Conservation (phyloP, 768 basidiomycete genomes). For the Amanita molliuscula region DNA sequence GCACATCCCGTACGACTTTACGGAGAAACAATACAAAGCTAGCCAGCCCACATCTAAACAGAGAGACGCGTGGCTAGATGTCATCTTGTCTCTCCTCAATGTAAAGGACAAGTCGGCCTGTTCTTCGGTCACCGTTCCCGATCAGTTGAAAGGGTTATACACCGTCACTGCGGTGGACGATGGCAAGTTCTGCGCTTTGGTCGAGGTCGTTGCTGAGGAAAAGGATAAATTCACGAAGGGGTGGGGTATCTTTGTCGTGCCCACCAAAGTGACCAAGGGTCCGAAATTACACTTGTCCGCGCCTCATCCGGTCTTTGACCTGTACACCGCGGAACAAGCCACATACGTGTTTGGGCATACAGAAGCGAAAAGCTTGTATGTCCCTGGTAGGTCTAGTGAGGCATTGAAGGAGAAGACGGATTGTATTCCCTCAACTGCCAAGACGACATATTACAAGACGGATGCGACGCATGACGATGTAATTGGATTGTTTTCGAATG, state of each 20-base stretch:
- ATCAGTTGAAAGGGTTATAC: neutral
- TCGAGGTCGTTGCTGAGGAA: neutral
- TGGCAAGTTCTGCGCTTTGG: constrained; percentile 3
- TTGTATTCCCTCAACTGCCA: constrained; percentile 19
- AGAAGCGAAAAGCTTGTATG: constrained; percentile 30
- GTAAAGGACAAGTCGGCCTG: neutral
- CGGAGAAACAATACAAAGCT: neutral
- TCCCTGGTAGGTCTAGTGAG: constrained; percentile 27
- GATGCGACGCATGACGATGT: constrained; percentile 39
- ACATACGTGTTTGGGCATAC: constrained; percentile 26
- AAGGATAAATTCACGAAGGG: neutral
- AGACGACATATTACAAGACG: constrained; percentile 27
- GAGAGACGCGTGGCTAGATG: neutral
- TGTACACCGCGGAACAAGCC: constrained; percentile 28
- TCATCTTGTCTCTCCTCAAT: neutral
- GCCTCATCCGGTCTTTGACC: constrained; percentile 33
- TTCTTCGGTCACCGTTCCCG: neutral
- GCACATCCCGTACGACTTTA: neutral
- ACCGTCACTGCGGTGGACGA: neutral
- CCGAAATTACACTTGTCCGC: constrained; percentile 27
- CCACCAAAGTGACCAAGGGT: neutral
- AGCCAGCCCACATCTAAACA: neutral
- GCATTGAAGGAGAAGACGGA: constrained; percentile 22
- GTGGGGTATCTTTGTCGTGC: constrained; percentile 5
- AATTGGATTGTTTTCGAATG: neutral